Evolutionary conservation across 106 monocot species (phyloP).

Genomic region (Gastrodia elata): DNA sequence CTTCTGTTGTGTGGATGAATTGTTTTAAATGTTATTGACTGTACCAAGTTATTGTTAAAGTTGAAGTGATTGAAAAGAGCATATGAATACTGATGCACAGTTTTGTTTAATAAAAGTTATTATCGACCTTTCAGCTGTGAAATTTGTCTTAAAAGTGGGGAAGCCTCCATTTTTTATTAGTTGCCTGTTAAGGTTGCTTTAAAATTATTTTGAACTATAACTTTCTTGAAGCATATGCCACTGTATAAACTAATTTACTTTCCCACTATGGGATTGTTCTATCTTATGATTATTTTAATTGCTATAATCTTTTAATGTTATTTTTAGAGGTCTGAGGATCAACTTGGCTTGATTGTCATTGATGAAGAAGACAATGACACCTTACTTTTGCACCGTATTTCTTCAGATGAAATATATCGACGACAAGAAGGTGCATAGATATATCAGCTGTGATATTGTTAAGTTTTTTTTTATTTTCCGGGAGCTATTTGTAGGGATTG

Average conservation of each 20-base stretch:
- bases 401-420: conserved; percentile 73
- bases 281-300: neutral
- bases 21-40: neutral
- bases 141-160: neutral
- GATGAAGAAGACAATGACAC: conserved; percentile 91
- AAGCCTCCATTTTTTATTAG: neutral
- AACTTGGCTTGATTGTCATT: conserved; percentile 69
- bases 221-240: neutral
- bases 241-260: neutral
- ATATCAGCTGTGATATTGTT: neutral
- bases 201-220: neutral
- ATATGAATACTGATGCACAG: neutral
- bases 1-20: neutral
- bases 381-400: conserved; percentile 74
- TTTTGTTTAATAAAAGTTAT: neutral
- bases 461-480: neutral
- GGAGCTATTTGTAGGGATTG: neutral
- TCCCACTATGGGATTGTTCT: neutral
- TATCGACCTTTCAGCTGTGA: neutral
- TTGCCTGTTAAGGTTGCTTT: neutral
- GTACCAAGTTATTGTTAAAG: neutral
- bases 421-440: conserved; percentile 78
- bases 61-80: neutral
- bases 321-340: conserved; percentile 38
- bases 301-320: neutral